phyloP scores from a whole-genome alignment of 345 rosid genomes.

The Brassica carinata region DNA sequence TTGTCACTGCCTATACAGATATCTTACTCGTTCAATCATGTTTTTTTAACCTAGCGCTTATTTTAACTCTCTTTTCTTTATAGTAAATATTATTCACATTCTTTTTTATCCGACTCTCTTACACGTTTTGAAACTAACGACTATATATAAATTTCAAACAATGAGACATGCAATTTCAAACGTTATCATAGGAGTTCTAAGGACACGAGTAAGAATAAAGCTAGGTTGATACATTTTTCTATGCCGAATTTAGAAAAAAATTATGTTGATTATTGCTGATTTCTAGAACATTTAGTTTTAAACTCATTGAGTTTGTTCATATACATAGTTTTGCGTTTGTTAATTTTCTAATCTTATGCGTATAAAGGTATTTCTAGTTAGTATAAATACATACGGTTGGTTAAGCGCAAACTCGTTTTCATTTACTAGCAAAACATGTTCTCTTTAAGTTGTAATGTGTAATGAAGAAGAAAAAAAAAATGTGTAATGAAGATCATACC shows the following conservation, averaged over 20 bases:
- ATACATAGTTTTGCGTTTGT: neutral
- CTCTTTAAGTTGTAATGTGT: conserved; percentile 13
- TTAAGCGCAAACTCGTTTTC: neutral
- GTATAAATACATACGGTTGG: neutral
- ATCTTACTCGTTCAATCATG: conserved; percentile 9
- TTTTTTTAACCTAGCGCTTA: neutral
- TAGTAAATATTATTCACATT: neutral
- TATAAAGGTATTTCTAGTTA: neutral
- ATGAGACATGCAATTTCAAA: neutral
- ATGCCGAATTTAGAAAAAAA: neutral
- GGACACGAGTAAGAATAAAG: neutral
- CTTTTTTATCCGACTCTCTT: neutral
- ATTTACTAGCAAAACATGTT: neutral
- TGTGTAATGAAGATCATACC: conserved; percentile 6
- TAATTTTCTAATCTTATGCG: neutral
- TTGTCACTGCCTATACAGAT: conserved; percentile 18
- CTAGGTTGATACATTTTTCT: neutral
- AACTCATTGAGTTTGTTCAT: neutral
- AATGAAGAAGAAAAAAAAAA: neutral
- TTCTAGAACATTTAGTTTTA: neutral
- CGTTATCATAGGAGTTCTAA: neutral
- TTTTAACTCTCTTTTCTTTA: neutral
- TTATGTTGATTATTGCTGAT: neutral
- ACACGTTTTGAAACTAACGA: neutral
- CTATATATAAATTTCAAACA: neutral